These are phyloP conservation scores for Monilinia fructigena DNA, from an alignment of 2,329 filamentous ascomycete species.

Conservation along the genomic window DNA sequence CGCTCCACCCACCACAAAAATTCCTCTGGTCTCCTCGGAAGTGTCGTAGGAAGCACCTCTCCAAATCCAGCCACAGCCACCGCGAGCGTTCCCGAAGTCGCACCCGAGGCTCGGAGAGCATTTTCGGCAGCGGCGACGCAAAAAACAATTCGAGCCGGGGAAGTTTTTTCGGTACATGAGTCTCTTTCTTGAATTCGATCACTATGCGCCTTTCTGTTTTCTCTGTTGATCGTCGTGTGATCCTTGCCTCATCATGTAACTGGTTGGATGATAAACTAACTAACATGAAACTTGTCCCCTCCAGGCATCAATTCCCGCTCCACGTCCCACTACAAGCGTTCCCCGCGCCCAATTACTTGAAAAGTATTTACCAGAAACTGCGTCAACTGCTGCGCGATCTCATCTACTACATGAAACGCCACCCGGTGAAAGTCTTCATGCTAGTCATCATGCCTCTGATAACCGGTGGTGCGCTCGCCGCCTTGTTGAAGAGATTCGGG, in stretches of 20 bases:
- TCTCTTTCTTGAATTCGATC: too few relatives aligned
- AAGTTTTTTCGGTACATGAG: slow-evolving; percentile 41
- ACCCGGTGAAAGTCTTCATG: slow-evolving; percentile 85
- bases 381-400: slow-evolving; percentile 79
- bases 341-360: slow-evolving; percentile 76
- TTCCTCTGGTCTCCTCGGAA: slow-evolving; percentile 14
- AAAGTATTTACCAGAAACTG: slow-evolving; percentile 70
- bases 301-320: slow-evolving; percentile 23
- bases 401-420: slow-evolving; percentile 73
- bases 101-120: slow-evolving; percentile 39
- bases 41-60: slow-evolving; percentile 1
- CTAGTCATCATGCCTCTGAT: slow-evolving; percentile 84
- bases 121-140: slow-evolving; percentile 46
- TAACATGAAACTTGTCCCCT: slow-evolving; percentile 5
- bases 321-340: slow-evolving; percentile 70
- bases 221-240: background rate
- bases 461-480: slow-evolving; percentile 77
- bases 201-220: background rate
- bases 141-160: slow-evolving; percentile 46
- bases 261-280: background rate
- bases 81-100: slow-evolving; percentile 32
- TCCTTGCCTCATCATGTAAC: background rate
- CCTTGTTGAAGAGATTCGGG: slow-evolving; percentile 75
- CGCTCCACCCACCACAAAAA: slow-evolving; percentile 21
- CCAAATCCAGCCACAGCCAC: slow-evolving; percentile 23